Conservation (phyloP, 805 yeast genomes). For the Sugiyamaella boreocaroliniensis region DNA sequence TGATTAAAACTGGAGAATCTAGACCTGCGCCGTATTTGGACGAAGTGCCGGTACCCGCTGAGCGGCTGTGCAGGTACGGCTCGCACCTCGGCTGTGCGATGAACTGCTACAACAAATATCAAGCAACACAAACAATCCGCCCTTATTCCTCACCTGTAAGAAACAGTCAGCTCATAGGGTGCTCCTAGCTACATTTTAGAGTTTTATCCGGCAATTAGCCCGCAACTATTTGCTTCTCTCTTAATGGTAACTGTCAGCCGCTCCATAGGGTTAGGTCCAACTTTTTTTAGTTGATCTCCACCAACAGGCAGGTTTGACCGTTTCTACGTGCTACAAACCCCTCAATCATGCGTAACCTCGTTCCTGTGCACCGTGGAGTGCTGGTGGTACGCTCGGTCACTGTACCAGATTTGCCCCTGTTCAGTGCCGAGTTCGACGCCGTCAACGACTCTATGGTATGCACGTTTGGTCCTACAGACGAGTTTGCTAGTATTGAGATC, state of each 20-base stretch:
- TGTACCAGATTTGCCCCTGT: constrained; percentile 57
- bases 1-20: neutral
- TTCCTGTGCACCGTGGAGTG: constrained; percentile 20
- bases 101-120: too few species aligned
- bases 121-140: too few species aligned
- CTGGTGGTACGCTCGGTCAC: constrained; percentile 47
- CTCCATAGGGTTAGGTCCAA: neutral
- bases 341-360: constrained; percentile 21
- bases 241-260: too few species aligned
- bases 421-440: constrained; percentile 54
- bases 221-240: too few species aligned
- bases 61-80: too few species aligned
- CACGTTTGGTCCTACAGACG: constrained; percentile 49
- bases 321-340: neutral
- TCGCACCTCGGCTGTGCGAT: too few species aligned
- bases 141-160: too few species aligned
- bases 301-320: neutral
- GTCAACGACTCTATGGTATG: constrained; percentile 67
- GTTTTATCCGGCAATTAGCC: too few species aligned
- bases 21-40: too few species aligned
- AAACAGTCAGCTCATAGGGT: too few species aligned
- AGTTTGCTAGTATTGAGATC: constrained; percentile 58
- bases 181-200: too few species aligned
- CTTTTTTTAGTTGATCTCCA: neutral
- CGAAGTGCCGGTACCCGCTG: too few species aligned